phyloP scores from a whole-genome alignment of 2,329 filamentous ascomycete genomes.

The Cadophora sp. region DNA sequence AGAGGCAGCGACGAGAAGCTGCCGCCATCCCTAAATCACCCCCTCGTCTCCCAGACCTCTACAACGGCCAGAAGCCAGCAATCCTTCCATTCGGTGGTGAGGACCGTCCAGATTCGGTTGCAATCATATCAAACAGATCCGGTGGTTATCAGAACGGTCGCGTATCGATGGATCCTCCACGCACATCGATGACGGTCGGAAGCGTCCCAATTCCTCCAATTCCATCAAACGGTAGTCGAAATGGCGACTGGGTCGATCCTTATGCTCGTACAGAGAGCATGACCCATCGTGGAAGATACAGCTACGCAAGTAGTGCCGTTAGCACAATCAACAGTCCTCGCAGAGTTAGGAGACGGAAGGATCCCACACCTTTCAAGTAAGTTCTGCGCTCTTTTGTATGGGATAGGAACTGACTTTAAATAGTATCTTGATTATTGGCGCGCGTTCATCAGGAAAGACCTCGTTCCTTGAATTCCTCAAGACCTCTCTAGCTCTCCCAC shows the following conservation, averaged over 20 bases:
- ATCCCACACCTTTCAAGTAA: conserved; percentile 98
- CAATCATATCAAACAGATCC: conserved; percentile 60
- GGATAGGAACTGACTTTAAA: conserved; percentile 28
- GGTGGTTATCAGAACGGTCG: conserved; percentile 49
- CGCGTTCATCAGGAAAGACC: conserved; percentile 88
- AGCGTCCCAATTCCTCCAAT: conserved; percentile 63
- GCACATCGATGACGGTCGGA: conserved; percentile 42
- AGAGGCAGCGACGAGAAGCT: conserved; percentile 61
- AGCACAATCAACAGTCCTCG: conserved; percentile 94
- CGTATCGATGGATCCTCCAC: conserved; percentile 60
- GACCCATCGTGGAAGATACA: conserved; percentile 94
- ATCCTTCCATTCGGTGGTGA: conserved; percentile 61
- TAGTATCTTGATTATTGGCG: conserved; percentile 90
- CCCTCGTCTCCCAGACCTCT: conserved; percentile 61
- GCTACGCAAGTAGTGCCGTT: conserved; percentile 90
- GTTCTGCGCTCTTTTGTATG: conserved; percentile 48
- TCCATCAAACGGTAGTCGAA: conserved; percentile 47
- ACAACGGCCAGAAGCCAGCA: conserved; percentile 47
- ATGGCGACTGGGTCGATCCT: conserved; percentile 70
- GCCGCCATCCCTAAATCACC: conserved; percentile 62
- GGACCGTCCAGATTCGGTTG: conserved; percentile 66
- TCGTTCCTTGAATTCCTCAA: conserved; percentile 97
- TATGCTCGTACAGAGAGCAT: conserved; percentile 91
- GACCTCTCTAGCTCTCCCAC: conserved; percentile 81
- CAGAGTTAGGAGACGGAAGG: conserved; percentile 90